These are phyloP conservation scores for Phaeolepiota aurea DNA, from an alignment of 768 basidiomycete genomes.

Conservation along the genomic window DNA sequence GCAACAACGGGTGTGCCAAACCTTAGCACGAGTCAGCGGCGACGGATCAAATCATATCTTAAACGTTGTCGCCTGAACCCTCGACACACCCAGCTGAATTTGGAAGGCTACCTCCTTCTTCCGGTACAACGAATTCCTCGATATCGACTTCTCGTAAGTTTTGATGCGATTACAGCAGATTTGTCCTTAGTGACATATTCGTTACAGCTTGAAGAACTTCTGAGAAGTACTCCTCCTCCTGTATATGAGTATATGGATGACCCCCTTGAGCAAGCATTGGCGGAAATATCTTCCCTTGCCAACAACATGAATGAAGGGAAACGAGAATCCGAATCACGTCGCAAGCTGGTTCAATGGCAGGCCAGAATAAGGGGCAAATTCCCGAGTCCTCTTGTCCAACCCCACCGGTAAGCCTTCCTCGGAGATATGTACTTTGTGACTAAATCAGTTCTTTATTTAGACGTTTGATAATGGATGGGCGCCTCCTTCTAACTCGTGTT, in stretches of 20 bases:
- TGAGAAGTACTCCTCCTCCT: constrained; percentile 81
- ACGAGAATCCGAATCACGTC: constrained; percentile 86
- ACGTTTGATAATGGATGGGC: constrained; percentile 90
- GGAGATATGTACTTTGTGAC: constrained; percentile 4
- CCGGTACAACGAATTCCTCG: constrained; percentile 96
- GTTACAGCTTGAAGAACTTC: constrained; percentile 73
- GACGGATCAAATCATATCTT: constrained; percentile 81
- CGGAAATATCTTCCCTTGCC: constrained; percentile 83
- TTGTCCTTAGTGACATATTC: constrained; percentile 6
- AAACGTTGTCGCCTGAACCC: constrained; percentile 88
- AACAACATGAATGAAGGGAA: constrained; percentile 98
- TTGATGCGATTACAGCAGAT: constrained; percentile 3
- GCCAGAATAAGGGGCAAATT: constrained; percentile 83
- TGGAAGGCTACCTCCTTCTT: constrained; percentile 89
- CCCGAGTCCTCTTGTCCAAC: constrained; percentile 96
- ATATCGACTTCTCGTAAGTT: constrained; percentile 86
- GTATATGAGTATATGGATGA: constrained; percentile 68
- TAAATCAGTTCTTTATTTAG: constrained; percentile 25
- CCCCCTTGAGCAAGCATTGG: constrained; percentile 75
- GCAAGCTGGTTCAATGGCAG: constrained; percentile 89
- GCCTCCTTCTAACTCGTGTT: constrained; percentile 77
- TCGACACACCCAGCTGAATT: constrained; percentile 85
- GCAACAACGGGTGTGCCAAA: constrained; percentile 37
- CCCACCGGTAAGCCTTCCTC: constrained; percentile 63
- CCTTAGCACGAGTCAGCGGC: constrained; percentile 74